Evolutionary conservation across 2,329 filamentous ascomycete genomes (phyloP).

Genomic region (Apiospora malaysiana): DNA sequence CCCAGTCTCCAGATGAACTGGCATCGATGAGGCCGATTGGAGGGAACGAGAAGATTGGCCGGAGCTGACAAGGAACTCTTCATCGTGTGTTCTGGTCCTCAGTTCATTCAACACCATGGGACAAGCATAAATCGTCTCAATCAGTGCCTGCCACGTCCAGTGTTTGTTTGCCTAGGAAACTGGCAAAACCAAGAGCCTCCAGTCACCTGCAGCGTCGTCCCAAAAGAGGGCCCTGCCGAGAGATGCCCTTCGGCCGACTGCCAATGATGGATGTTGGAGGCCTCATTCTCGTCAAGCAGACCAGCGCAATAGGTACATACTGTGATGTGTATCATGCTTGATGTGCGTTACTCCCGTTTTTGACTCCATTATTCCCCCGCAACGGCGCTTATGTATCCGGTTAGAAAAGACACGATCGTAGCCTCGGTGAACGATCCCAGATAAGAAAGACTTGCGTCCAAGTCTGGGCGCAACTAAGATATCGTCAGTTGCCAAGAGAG

Average conservation of each 20-base stretch:
- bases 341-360: background rate
- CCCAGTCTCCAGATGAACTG: background rate
- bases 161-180: background rate
- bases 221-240: background rate
- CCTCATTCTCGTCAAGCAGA: background rate
- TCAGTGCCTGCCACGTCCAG: background rate
- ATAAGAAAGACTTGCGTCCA: conserved; percentile 7
- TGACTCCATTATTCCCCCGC: background rate
- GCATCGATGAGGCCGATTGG: background rate
- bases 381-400: background rate
- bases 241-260: background rate
- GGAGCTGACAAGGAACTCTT: background rate
- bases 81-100: background rate
- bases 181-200: background rate
- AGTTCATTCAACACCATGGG: background rate
- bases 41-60: background rate
- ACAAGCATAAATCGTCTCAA: background rate
- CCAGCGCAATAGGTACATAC: background rate
- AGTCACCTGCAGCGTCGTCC: background rate
- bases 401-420: background rate
- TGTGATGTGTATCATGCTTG: background rate
- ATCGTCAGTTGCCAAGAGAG: conserved; percentile 1
- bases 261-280: background rate
- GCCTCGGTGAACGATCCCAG: background rate
- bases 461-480: background rate